phyloP scores from a whole-genome alignment of 2,329 filamentous ascomycete genomes.

The Colletotrichum truncatum region DNA sequence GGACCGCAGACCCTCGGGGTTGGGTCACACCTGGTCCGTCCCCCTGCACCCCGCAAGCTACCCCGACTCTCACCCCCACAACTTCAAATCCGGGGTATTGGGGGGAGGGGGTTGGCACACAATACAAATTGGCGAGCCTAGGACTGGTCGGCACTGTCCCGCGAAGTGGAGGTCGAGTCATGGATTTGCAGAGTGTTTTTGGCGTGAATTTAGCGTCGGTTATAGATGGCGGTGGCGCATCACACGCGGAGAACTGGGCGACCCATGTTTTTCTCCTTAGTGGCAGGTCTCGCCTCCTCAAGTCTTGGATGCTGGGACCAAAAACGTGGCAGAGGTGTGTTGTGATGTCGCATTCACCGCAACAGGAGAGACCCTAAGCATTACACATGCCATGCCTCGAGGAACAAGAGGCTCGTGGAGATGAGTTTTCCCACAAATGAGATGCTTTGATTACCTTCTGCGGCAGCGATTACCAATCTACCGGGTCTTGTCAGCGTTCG shows the following conservation, averaged over 20 bases:
- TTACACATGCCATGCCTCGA: background rate
- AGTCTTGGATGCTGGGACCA: background rate
- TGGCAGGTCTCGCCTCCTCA: background rate
- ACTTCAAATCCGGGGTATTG: conserved; percentile 5
- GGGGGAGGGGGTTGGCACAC: too few species aligned
- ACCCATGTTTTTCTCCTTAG: background rate
- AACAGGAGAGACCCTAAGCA: too few species aligned
- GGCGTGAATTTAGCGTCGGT: background rate
- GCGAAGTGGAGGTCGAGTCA: background rate
- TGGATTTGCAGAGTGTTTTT: background rate
- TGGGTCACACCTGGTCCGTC: background rate
- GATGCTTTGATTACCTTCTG: background rate
- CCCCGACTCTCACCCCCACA: background rate
- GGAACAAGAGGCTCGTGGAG: background rate
- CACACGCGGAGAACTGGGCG: background rate
- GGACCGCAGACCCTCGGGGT: background rate
- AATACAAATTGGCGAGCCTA: background rate
- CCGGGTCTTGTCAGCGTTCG: background rate
- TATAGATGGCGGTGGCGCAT: conserved; percentile 2
- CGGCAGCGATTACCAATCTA: background rate
- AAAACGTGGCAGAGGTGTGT: background rate
- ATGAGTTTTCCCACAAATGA: background rate
- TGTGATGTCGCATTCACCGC: background rate
- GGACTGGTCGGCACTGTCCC: background rate
- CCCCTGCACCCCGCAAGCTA: conserved; percentile 3